These are phyloP conservation scores for Fusarium marasasianum DNA, from an alignment of 2,329 filamentous ascomycete species.

Conservation along the genomic window DNA sequence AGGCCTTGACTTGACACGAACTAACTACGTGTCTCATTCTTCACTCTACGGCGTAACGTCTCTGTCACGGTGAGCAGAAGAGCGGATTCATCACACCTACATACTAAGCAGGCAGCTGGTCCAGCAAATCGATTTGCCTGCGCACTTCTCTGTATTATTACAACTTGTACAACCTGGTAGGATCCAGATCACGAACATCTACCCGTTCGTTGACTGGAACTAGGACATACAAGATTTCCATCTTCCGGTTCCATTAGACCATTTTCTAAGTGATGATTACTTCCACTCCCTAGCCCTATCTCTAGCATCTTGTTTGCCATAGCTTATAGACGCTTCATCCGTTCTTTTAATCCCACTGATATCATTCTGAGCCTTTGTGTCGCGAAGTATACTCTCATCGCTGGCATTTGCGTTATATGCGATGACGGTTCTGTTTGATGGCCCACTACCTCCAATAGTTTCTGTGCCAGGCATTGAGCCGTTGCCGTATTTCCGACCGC, in stretches of 20 bases:
- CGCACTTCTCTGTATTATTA: too few relatives aligned
- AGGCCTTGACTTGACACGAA: accelerated
- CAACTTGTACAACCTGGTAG: too few relatives aligned
- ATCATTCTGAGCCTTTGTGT: conserved; percentile 7
- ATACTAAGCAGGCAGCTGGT: too few relatives aligned
- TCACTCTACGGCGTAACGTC: too few relatives aligned
- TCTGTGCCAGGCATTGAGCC: background rate
- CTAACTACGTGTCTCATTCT: accelerated
- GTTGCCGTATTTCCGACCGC: conserved; percentile 1
- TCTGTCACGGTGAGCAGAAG: too few relatives aligned
- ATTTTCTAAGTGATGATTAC: accelerated
- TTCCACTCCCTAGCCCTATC: too few relatives aligned
- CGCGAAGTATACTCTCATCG: conserved; percentile 24
- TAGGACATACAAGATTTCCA: too few relatives aligned
- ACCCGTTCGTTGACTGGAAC: too few relatives aligned
- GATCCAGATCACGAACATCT: too few relatives aligned
- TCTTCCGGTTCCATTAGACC: background rate
- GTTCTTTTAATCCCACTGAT: conserved; percentile 10
- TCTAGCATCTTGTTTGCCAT: background rate
- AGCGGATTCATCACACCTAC: too few relatives aligned
- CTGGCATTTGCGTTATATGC: conserved; percentile 15
- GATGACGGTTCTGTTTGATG: background rate
- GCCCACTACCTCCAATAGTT: background rate
- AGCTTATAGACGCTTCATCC: conserved; percentile 20
- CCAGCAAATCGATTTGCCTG: too few relatives aligned